phyloP scores from a whole-genome alignment of 1,284 basidiomycete species.

The Cryptococcus wingfieldii region DNA sequence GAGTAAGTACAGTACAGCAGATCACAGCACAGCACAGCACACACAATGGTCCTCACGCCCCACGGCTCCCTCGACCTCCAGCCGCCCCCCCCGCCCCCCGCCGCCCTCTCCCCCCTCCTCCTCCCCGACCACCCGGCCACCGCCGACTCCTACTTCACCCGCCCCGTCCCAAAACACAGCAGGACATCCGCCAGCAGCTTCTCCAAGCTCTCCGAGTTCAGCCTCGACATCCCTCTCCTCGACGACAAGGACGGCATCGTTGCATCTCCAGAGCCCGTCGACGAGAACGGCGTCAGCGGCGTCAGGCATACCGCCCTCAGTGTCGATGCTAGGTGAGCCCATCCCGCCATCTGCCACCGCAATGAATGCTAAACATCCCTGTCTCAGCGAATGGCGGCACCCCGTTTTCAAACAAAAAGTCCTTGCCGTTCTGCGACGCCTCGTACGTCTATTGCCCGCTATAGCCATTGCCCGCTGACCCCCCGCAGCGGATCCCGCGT shows the following conservation, averaged over 20 bases:
- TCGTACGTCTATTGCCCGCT: conserved; percentile 19
- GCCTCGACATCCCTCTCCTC: conserved; percentile 28
- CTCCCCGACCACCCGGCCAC: conserved; percentile 2
- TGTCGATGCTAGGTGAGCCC: conserved; percentile 67
- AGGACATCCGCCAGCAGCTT: conserved; percentile 40
- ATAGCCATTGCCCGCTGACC: conserved; percentile 1
- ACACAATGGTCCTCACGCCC: background rate
- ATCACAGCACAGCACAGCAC: background rate
- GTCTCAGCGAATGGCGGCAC: conserved; percentile 43
- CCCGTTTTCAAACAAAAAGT: conserved; percentile 48
- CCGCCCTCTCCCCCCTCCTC: background rate
- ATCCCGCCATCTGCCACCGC: background rate
- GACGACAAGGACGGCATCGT: conserved; percentile 16
- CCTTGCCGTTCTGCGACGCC: conserved; percentile 33
- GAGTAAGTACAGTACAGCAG: no score
- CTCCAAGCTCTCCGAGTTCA: conserved; percentile 44
- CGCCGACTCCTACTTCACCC: conserved; percentile 12
- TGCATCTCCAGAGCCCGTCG: conserved; percentile 11
- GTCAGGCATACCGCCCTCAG: conserved; percentile 60
- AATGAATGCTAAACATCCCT: background rate
- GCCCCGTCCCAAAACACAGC: conserved; percentile 21
- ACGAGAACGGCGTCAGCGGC: conserved; percentile 56
- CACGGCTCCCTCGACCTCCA: no score
- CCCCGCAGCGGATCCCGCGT: conserved; percentile 34
- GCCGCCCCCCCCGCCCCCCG: background rate